These are phyloP conservation scores for Aspergillus thermomutatus DNA, from an alignment of 2,329 filamentous ascomycete genomes.

Conservation along the genomic window DNA sequence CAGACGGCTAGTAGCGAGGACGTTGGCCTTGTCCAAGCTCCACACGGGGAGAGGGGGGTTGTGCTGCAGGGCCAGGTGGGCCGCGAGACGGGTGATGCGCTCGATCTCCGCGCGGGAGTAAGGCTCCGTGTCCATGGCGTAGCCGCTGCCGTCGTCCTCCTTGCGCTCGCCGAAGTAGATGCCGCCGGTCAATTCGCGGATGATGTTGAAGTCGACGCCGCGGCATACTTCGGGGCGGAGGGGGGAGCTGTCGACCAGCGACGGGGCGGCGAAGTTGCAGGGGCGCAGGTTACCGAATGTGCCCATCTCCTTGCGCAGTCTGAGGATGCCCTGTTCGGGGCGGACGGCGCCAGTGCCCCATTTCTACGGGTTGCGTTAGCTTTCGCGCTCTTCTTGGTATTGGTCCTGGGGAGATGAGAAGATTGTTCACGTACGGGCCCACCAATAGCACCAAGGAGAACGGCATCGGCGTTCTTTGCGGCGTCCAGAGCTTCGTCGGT, in stretches of 20 bases:
- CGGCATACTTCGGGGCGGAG: conserved; percentile 82
- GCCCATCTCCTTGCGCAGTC: conserved; percentile 86
- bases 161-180: conserved; percentile 93
- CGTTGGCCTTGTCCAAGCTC: conserved; percentile 95
- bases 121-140: conserved; percentile 78
- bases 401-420: background rate
- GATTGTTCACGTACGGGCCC: conserved; percentile 61
- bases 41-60: conserved; percentile 74
- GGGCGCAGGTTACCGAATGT: conserved; percentile 95
- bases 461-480: conserved; percentile 80
- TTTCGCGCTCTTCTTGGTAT: background rate
- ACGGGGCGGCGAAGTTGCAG: conserved; percentile 90
- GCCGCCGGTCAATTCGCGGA: conserved; percentile 86
- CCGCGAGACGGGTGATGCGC: conserved; percentile 79
- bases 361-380: conserved; percentile 51
- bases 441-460: conserved; percentile 89
- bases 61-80: conserved; percentile 72
- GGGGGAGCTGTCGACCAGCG: conserved; percentile 78
- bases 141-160: conserved; percentile 70
- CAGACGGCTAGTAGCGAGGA: conserved; percentile 81
- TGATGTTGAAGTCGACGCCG: conserved; percentile 86
- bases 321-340: conserved; percentile 87
- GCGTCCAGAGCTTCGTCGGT: conserved; percentile 79
- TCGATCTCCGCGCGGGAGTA: conserved; percentile 85
- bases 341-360: conserved; percentile 88